These are phyloP conservation scores for Aureobasidium sp. DNA, from an alignment of 2,329 filamentous ascomycete genomes.

Conservation along the genomic window DNA sequence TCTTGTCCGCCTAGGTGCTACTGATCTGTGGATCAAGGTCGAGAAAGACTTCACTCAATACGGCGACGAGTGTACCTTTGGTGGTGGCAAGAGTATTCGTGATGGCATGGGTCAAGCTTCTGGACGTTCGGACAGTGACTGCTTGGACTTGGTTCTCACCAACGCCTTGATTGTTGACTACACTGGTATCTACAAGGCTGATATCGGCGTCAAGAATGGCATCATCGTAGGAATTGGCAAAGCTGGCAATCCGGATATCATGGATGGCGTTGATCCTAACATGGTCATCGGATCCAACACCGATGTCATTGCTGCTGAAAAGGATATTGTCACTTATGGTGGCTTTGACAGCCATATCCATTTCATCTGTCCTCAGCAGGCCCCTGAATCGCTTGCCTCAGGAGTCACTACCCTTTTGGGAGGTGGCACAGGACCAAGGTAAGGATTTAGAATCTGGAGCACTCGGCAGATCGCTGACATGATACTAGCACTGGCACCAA, in stretches of 20 bases:
- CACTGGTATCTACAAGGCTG: constrained; percentile 90
- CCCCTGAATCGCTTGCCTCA: constrained; percentile 70
- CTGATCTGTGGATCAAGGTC: constrained; percentile 83
- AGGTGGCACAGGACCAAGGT: constrained; percentile 86
- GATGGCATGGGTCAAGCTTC: constrained; percentile 95
- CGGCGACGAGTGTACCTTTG: constrained; percentile 92
- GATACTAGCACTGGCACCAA: constrained; percentile 66
- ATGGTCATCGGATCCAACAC: constrained; percentile 84
- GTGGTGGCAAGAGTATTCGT: constrained; percentile 84
- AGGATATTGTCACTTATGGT: constrained; percentile 84
- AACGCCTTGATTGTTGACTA: constrained; percentile 90
- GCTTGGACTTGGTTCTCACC: constrained; percentile 76
- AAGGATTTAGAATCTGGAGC: constrained; percentile 19
- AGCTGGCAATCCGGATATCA: constrained; percentile 93
- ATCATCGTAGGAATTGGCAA: constrained; percentile 86
- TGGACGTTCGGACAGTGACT: constrained; percentile 63
- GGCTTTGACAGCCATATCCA: constrained; percentile 89
- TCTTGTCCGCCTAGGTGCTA: constrained; percentile 70
- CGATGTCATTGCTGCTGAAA: constrained; percentile 85
- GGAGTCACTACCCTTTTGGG: constrained; percentile 88
- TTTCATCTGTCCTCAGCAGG: constrained; percentile 91
- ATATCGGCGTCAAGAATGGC: constrained; percentile 87
- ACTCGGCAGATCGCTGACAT: neutral
- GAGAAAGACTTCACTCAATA: constrained; percentile 79
- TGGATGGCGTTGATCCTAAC: constrained; percentile 73